Evolutionary conservation across 176 grass and related monocot species (phyloP), one percentile per base, ranked within the genome.

Genomic region (Lolium multiflorum): DNA sequence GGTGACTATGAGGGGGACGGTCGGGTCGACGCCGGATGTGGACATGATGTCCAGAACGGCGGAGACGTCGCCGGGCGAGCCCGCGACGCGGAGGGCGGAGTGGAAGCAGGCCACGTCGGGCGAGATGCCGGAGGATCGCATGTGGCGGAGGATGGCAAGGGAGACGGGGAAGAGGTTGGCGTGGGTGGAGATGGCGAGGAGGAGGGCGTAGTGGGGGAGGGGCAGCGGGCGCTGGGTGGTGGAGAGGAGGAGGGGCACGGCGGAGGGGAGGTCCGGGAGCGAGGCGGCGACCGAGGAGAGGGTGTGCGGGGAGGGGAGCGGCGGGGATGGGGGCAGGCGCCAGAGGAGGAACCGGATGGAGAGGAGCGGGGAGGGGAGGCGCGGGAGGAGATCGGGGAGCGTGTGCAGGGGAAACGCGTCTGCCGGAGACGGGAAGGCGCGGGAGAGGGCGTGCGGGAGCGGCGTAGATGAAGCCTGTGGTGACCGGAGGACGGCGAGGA

Each of bases 11-110:
- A 93, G 76, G 20, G 84, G 86, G 15, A 89, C 52, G 31, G 91
- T 92, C 9, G 90, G 90, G 49, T 50, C 70, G 80, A 89, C 60
- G 47, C 80, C 61, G 22, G 80, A 77, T 17, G 1, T 62, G 12
- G 47, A 80, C 93, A 98, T 96, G 46, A 95, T 94, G 22, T 85
- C 78, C 35, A 92, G 86, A 64, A 98, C 80, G 54, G 63, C 44
- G 17, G 80, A 78, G 6, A 87, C 88, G 47, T 87, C 76, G 2
- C 26, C 17, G n/a, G 71, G 43, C 13, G 49, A 86, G 11, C 55
- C 37, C 39, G 81, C 90, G 20, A 79, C 82, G 20, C 55, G 78
- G 56, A 80, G 87, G 60, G 88, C 83, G n/a, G 85, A 84, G 85
- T 84, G 84, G 88, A 95, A 93, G 67, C 76, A 98, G 38, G 91